These are phyloP conservation scores for Calonectria honghensis DNA, from an alignment of 2,329 filamentous ascomycete genomes.

Conservation along the genomic window DNA sequence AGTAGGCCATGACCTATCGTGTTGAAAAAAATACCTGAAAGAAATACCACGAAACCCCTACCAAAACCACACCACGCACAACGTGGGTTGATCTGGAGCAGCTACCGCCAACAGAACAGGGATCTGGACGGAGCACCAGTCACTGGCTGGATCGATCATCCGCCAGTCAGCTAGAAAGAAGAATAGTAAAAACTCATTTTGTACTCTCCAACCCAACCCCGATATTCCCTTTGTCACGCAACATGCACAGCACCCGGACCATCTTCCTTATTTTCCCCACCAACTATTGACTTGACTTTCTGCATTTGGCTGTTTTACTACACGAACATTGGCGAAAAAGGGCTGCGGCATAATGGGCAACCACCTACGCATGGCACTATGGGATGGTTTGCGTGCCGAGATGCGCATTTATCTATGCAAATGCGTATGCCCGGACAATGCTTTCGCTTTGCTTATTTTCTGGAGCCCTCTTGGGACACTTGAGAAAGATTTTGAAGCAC, in stretches of 20 bases:
- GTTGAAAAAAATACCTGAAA: constrained; percentile 50
- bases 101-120: constrained; percentile 40
- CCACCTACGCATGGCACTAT: constrained; percentile 24
- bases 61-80: constrained; percentile 35
- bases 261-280: constrained; percentile 45
- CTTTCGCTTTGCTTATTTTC: constrained; percentile 23
- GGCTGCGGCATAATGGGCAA: constrained; percentile 30
- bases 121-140: constrained; percentile 33
- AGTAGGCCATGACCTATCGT: constrained; percentile 48
- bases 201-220: constrained; percentile 40
- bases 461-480: constrained; percentile 21
- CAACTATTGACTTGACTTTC: constrained; percentile 44
- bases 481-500: constrained; percentile 31
- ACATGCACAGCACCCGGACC: constrained; percentile 48
- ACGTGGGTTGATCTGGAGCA: constrained; percentile 37
- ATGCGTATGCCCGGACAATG: background rate
- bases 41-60: constrained; percentile 46
- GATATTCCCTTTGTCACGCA: constrained; percentile 53
- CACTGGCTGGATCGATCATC: constrained; percentile 37
- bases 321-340: constrained; percentile 49
- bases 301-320: constrained; percentile 49
- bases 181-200: constrained; percentile 50
- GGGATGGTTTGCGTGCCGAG: constrained; percentile 30
- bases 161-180: constrained; percentile 47
- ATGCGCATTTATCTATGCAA: constrained; percentile 12